Base-by-base conservation (phyloP, 805 yeast species). In the Sugiyamaella chiloensis region DNA sequence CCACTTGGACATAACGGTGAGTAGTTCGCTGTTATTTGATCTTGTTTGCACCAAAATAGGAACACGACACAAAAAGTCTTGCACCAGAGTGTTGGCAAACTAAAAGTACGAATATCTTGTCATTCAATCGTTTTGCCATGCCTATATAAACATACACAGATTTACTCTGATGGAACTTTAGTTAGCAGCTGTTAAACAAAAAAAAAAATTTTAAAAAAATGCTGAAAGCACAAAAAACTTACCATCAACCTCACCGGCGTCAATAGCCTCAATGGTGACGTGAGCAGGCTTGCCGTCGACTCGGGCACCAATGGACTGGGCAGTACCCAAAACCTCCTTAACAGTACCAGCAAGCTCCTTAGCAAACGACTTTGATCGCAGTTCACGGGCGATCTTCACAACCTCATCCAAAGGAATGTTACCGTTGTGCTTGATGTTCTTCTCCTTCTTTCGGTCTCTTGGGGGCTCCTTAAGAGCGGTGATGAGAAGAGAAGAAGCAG, bases 381-480 rank as follows among this genome's bases (percentile, higher is more conserved):
- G 91, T 71, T 84, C 84, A 79, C 96, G 90, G 68, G 99, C 98
- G 71, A 93, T 86, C 73, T 89, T 96, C 74, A 80, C 80, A 77
- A 93, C 87, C 78, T 91, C 96, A 69, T 89, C 95, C 68, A 93
- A 81, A 68, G 96, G 88, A 69, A 93, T 82, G 91, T 91, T 93
- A 81, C 99, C 99, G 73, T 83, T 83, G 87, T 93, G 99, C 83
- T 90, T 89, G 76, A 93, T 87, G 81, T 93, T 91, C 93, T 93
- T 93, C 73, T 93, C 98, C 95, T 93, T 93, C 95, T 93, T 93
- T 82, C 96, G 85, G 85, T 93, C 99, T 87, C 99, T 91, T 72
- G 96, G 96, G 65, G 99, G 89, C 83, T 93, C 99, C 83, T 93
- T 93, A 72, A 93, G 83, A 65, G 99, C 99, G 73, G 96, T 88